These are phyloP conservation scores for Pinus albicaulis DNA, from an alignment of 75 land plant species.

Conservation along the genomic window DNA sequence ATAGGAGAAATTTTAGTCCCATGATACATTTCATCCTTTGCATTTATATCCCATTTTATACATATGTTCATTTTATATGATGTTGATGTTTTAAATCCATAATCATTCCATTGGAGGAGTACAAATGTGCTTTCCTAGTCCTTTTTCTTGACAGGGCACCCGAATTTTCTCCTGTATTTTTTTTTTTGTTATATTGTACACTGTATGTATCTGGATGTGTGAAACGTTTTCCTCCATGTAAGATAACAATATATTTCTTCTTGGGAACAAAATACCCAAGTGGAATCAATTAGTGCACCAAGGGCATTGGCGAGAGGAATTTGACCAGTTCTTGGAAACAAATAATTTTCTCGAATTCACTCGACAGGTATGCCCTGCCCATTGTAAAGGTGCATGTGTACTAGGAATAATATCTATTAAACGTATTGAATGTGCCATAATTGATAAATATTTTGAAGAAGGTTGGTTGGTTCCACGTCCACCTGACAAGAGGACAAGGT, in stretches of 20 bases:
- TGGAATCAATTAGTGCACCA: conserved; percentile 95
- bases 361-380: conserved; percentile 97
- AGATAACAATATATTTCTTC: conserved; percentile 94
- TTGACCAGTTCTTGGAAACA: conserved; percentile 92
- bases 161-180: too few relatives aligned
- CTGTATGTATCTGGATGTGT: too few relatives aligned
- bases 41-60: too few relatives aligned
- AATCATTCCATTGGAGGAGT: too few relatives aligned
- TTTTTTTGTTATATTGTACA: background rate
- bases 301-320: conserved; percentile 93
- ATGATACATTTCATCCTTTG: too few relatives aligned
- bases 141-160: too few relatives aligned
- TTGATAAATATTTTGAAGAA: conserved; percentile 95
- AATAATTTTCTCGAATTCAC: conserved; percentile 99
- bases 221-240: conserved; percentile 20
- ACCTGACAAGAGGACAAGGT: conserved; percentile 87
- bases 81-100: too few relatives aligned
- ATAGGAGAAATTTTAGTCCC: too few relatives aligned
- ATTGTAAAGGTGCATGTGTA: conserved; percentile 98
- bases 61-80: too few relatives aligned
- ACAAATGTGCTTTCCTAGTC: too few relatives aligned
- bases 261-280: conserved; percentile 98
- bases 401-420: conserved; percentile 96
- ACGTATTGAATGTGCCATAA: conserved; percentile 93
- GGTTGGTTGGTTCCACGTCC: conserved; percentile 99